Evolutionary conservation across 2,329 filamentous ascomycete genomes (phyloP), one percentile per base, ranked within the genome.

Genomic region (Trichoderma endophyticum): DNA sequence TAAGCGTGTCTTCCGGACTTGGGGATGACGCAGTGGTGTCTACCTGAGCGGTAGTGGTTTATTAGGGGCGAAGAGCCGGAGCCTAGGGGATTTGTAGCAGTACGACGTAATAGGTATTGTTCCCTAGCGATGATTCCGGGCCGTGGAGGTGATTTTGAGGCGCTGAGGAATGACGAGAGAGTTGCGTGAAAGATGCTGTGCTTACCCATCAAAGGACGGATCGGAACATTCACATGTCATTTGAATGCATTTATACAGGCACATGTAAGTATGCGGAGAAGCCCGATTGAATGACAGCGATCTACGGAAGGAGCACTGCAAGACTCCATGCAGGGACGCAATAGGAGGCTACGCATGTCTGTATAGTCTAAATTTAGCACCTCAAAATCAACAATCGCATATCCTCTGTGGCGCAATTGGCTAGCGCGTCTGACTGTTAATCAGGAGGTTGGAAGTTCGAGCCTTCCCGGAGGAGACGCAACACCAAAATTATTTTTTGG

Each of bases 361-460:
- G 39, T 67, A 67, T 67, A 70, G 12, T 21, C 15, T 28, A 28
- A 26, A 9, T 54, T 60, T 54, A 48, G 66, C 8, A 12, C 2
- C 2, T 7, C 5, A 6, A 18, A 56, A 64, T 36, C 59, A 65
- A 56, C 14, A 26, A 63, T 8, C 26, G 54, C 9, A 34, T 26
- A 56, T 77, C 76, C 75, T 76, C 76, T 73, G 85, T 89, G 81
- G 82, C 82, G 75, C 82, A 83, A 78, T 85, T 87, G 86, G 86
- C 84, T 87, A 87, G 86, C 85, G 86, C 86, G 86, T 87, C 83
- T 84, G 86, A 87, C 86, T 87, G 86, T 87, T 87, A 87, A 73
- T 73, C 72, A 73, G 72, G 72, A 73, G 72, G 72, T 73, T 73
- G 72, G 72, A 73, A 73, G 72, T 73, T 73, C 72, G 72, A 73